Conservation (phyloP, 2,329 filamentous ascomycete species). For the Aspergillus flavus region DNA sequence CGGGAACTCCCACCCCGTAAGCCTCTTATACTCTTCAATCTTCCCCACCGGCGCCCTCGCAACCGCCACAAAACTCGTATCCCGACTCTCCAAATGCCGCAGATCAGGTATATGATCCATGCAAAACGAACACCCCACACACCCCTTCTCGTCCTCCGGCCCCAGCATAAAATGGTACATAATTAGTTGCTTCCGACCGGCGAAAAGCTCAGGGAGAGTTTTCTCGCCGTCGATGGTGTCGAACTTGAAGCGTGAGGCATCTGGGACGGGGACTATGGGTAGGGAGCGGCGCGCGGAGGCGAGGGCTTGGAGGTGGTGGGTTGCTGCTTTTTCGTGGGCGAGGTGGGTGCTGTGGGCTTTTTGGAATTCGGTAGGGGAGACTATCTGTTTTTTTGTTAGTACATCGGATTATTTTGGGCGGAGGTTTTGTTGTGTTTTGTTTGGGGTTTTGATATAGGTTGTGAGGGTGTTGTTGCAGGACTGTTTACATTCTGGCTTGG, state of each 20-base stretch:
- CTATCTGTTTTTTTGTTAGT: not conserved
- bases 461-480: not conserved
- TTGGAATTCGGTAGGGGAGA: constrained; percentile 12
- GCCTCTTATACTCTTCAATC: constrained; percentile 36
- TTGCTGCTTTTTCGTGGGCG: constrained; percentile 18
- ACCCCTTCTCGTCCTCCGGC: constrained; percentile 38
- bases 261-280: constrained; percentile 45
- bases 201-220: constrained; percentile 29
- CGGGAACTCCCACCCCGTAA: constrained; percentile 46
- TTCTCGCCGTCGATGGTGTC: constrained; percentile 26
- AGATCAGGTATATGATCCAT: constrained; percentile 44
- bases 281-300: constrained; percentile 38
- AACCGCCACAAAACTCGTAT: constrained; percentile 7
- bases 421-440: too few species aligned
- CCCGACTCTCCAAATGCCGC: constrained; percentile 1
- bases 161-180: constrained; percentile 54
- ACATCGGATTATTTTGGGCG: too few species aligned
- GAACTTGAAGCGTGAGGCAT: constrained; percentile 40
- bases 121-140: constrained; percentile 43
- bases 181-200: constrained; percentile 30
- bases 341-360: constrained; percentile 16
- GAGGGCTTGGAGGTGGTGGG: constrained; percentile 23
- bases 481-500: not conserved
- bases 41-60: not conserved
- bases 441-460: too few species aligned